Evolutionary conservation across 306 rosid species (phyloP).

Genomic region (Ziziphus jujuba): DNA sequence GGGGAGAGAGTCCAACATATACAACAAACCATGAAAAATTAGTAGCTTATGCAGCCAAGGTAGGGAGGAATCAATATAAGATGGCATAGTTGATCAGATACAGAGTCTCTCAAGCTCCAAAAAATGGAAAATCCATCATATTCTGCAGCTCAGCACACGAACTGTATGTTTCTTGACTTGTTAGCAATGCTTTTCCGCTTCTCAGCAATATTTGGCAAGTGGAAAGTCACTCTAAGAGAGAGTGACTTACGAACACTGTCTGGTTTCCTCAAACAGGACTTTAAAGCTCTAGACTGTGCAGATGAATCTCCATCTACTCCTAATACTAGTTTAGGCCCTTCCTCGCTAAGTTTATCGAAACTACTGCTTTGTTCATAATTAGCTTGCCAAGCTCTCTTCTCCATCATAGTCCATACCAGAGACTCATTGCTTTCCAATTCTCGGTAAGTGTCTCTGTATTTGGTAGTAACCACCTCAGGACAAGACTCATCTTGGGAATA

Average conservation of each 20-base stretch:
- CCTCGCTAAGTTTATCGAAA: background rate
- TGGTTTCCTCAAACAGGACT: conserved; percentile 53
- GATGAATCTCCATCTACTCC: background rate
- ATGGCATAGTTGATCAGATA: background rate
- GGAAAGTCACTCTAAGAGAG: conserved; percentile 38
- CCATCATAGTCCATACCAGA: conserved; percentile 2
- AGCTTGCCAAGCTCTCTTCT: conserved; percentile 9
- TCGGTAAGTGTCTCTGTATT: background rate
- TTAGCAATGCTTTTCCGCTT: background rate
- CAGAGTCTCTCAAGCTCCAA: background rate
- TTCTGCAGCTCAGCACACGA: too few species aligned
- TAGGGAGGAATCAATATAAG: background rate
- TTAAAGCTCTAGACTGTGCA: conserved; percentile 19
- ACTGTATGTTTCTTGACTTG: background rate
- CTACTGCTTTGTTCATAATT: background rate
- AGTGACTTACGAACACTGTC: conserved; percentile 36
- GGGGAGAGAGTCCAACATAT: background rate
- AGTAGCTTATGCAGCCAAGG: background rate
- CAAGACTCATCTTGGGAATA: background rate
- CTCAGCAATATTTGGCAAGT: conserved; percentile 17
- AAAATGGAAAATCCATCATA: background rate
- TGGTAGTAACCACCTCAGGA: conserved; percentile 1
- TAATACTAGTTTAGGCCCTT: background rate
- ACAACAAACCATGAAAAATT: background rate
- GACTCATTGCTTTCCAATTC: conserved; percentile 10